Evolutionary conservation across 2,329 filamentous ascomycete species (phyloP).

Genomic region (Mycosphaerelloides madeirae): DNA sequence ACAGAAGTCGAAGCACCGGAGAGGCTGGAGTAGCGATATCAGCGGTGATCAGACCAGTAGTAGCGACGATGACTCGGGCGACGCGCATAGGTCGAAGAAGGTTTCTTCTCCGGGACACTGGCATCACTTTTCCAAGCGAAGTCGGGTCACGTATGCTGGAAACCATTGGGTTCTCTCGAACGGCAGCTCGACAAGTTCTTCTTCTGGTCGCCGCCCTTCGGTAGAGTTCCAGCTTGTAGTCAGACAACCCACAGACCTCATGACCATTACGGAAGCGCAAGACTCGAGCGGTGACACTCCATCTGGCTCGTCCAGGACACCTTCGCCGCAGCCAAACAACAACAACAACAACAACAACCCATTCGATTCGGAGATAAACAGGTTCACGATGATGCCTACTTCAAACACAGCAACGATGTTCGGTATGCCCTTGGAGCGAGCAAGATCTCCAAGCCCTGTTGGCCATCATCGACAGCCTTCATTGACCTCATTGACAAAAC

Average conservation of each 20-base stretch:
- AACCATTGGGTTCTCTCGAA: too few relatives aligned
- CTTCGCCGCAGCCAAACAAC: slow-evolving; percentile 14
- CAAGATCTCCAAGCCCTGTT: slow-evolving; percentile 17
- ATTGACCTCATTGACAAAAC: slow-evolving; percentile 2
- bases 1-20: slow-evolving; percentile 20
- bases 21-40: slow-evolving; percentile 33
- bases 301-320: slow-evolving; percentile 19
- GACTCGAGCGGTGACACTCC: slow-evolving; percentile 19
- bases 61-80: slow-evolving; percentile 24
- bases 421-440: slow-evolving; percentile 12
- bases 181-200: too few relatives aligned
- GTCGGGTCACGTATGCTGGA: too few relatives aligned
- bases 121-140: slow-evolving; percentile 6
- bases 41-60: slow-evolving; percentile 33
- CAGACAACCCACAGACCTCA: slow-evolving; percentile 15
- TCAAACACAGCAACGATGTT: slow-evolving; percentile 17
- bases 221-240: slow-evolving; percentile 18
- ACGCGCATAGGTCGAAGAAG: slow-evolving; percentile 10
- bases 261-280: slow-evolving; percentile 11
- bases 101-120: slow-evolving; percentile 13
- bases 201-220: too few relatives aligned
- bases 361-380: slow-evolving; percentile 8
- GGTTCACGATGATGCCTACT: slow-evolving; percentile 17
- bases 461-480: slow-evolving; percentile 10
- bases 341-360: too few relatives aligned